Evolutionary conservation across 495 filamentous ascomycete genomes (phyloP), one percentile per base, ranked within the genome.

Genomic region (Aspergillus biplanus): DNA sequence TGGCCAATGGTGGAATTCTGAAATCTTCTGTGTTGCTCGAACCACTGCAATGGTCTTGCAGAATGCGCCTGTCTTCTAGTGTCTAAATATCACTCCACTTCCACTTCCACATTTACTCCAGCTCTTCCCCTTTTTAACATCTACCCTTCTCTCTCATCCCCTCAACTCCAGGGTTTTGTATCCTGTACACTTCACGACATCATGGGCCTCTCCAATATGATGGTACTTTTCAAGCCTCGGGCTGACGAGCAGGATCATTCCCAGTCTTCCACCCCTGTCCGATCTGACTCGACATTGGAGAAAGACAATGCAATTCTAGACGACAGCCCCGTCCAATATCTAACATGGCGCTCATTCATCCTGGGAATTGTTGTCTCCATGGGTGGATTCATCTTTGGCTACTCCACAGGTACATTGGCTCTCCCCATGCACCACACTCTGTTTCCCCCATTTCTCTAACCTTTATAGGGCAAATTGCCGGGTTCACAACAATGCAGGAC

Each of bases 311-410:
- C 63, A 52, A 71, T 71, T 21, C 72, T 82, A 46, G 77, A 81
- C 65, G 78, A 83, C 50, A 76, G 75, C 62, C 79, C 80, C 8
- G 79, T 81, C 65, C 71, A 73, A 58, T 79, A 79, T 48, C 60
- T 85, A 59, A 85, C 82, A 32, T 77, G 77, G 70, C 76, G 79
- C 4, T 79, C 82, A 0, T 78, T 83, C 63, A 74, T 80, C 60
- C 75, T 86, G 64, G 83, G 82, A 57, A 56, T 85, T 48, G 72
- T 83, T 59, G 83, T 83, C 47, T 85, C 89, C 8, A 88, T 92
- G 80, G 89, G 89, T 69, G 89, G 89, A 64, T 88, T 92, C 72
- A 87, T 92, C 62, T 92, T 91, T 65, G 90, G 90, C 67, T 90
- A 90, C 61, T 87, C 90, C 35, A 91, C 88, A 64, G 82, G 80